phyloP scores from a whole-genome alignment of 257 asterid species.

The Leonotis leonurus region DNA sequence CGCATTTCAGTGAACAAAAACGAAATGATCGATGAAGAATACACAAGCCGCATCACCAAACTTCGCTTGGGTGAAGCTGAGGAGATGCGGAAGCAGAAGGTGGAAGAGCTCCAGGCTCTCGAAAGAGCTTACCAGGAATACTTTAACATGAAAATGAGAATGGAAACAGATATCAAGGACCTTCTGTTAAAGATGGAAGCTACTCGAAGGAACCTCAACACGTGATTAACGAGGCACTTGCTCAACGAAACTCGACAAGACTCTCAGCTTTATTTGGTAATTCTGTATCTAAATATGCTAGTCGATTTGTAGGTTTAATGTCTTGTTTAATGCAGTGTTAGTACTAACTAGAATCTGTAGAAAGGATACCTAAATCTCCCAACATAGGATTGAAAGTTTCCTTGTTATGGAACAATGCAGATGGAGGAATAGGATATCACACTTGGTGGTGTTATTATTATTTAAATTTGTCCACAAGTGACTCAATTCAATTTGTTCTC shows the following conservation, averaged over 20 bases:
- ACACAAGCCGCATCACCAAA: conserved; percentile 47
- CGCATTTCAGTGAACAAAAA: conserved; percentile 55
- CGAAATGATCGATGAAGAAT: conserved; percentile 78
- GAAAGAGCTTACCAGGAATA: conserved; percentile 78
- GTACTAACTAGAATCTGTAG: conserved; percentile 42
- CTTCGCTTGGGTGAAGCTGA: conserved; percentile 79
- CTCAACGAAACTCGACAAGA: too few relatives aligned
- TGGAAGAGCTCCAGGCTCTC: conserved; percentile 66
- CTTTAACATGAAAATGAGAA: conserved; percentile 74
- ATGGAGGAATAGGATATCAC: conserved; percentile 23
- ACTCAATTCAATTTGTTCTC: conserved; percentile 9
- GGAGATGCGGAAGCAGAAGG: conserved; percentile 79
- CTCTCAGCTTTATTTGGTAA: too few relatives aligned
- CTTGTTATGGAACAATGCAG: conserved; percentile 13
- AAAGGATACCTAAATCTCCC: conserved; percentile 27
- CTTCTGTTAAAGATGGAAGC: conserved; percentile 87
- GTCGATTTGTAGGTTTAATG: conserved; percentile 23
- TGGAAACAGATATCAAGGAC: conserved; percentile 87
- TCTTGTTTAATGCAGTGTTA: conserved; percentile 24
- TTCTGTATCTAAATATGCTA: too few relatives aligned
- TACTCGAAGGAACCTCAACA: conserved; percentile 59
- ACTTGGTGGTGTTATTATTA: conserved; percentile 6
- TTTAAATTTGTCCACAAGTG: neutral
- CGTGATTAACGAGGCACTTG: conserved; percentile 7
- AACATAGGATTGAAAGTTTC: neutral